phyloP scores from a whole-genome alignment of 2,329 filamentous ascomycete genomes.

The Clarireedia homoeocarpa region DNA sequence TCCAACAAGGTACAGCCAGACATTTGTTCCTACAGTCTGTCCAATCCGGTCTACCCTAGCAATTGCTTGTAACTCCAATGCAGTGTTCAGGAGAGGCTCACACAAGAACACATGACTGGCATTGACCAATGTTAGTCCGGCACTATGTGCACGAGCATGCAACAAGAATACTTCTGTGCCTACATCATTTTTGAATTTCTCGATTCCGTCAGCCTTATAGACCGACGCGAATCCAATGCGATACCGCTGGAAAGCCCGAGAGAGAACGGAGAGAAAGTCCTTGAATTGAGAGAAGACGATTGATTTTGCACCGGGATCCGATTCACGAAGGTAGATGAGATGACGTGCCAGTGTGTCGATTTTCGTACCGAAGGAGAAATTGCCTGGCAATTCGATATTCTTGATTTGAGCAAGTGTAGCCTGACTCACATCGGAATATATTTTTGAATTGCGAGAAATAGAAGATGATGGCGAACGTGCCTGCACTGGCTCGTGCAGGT shows the following conservation, averaged over 20 bases:
- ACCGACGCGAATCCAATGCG: slow-evolving; percentile 69
- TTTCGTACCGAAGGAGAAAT: slow-evolving; percentile 74
- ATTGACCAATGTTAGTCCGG: slow-evolving; percentile 84
- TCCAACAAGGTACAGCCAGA: slow-evolving; percentile 91
- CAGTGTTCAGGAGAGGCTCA: slow-evolving; percentile 88
- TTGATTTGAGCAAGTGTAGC: slow-evolving; percentile 73
- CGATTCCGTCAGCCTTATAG: slow-evolving; percentile 59
- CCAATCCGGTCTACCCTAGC: slow-evolving; percentile 93
- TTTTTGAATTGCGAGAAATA: slow-evolving; percentile 34
- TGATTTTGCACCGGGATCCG: slow-evolving; percentile 80
- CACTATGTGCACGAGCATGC: slow-evolving; percentile 81
- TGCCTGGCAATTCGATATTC: slow-evolving; percentile 63
- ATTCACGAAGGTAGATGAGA: slow-evolving; percentile 73
- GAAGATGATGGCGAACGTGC: slow-evolving; percentile 18
- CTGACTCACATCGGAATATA: slow-evolving; percentile 72
- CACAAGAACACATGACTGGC: slow-evolving; percentile 92
- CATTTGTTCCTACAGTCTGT: slow-evolving; percentile 77
- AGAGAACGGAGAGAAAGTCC: slow-evolving; percentile 70
- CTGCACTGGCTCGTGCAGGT: slow-evolving; percentile 28
- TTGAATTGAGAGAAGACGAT: slow-evolving; percentile 92
- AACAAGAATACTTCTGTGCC: slow-evolving; percentile 75
- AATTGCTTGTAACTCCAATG: slow-evolving; percentile 89
- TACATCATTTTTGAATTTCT: slow-evolving; percentile 69
- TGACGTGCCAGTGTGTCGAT: slow-evolving; percentile 78
- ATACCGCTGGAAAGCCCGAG: slow-evolving; percentile 60